These are phyloP conservation scores for Amylocystis lapponica DNA, from an alignment of 768 basidiomycete genomes.

Conservation along the genomic window DNA sequence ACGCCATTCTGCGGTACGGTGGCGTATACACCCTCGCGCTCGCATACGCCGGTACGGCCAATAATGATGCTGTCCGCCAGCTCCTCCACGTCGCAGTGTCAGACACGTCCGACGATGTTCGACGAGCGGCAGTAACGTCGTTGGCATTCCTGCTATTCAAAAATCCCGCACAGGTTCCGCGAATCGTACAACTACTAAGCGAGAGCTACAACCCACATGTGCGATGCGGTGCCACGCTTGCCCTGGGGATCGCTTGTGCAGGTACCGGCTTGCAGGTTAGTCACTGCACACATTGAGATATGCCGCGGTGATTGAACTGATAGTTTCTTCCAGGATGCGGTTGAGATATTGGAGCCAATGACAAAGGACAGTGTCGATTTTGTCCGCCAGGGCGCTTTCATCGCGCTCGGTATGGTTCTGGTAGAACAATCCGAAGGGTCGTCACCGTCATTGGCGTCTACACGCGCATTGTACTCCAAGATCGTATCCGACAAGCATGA, in stretches of 20 bases:
- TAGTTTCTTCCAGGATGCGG: conserved; percentile 64
- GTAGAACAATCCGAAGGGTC: conserved; percentile 94
- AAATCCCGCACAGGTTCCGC: conserved; percentile 91
- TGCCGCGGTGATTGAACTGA: conserved; percentile 1
- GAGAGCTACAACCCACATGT: conserved; percentile 99
- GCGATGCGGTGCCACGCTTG: conserved; percentile 92
- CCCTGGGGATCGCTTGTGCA: conserved; percentile 94
- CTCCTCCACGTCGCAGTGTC: conserved; percentile 96
- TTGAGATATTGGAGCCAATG: conserved; percentile 96
- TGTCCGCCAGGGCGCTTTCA: conserved; percentile 95
- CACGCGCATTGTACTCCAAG: conserved; percentile 81
- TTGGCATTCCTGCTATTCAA: conserved; percentile 97
- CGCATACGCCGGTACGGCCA: conserved; percentile 94
- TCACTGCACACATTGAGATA: background rate
- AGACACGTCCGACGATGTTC: conserved; percentile 95
- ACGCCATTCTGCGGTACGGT: conserved; percentile 94
- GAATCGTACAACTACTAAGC: conserved; percentile 92
- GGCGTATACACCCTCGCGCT: conserved; percentile 95
- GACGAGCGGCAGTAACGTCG: conserved; percentile 92
- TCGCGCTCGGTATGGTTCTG: conserved; percentile 93
- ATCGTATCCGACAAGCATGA: conserved; percentile 96
- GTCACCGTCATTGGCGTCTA: conserved; percentile 73
- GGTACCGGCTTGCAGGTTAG: conserved; percentile 90
- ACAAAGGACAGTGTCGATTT: conserved; percentile 98
- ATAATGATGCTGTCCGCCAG: conserved; percentile 88